A percentile compares a stretch with the other conserved stretches of the same genome.
Evolutionary conservation across 352 stramenopile species (phyloP).

Genomic region (Thraustotheca clavata): DNA sequence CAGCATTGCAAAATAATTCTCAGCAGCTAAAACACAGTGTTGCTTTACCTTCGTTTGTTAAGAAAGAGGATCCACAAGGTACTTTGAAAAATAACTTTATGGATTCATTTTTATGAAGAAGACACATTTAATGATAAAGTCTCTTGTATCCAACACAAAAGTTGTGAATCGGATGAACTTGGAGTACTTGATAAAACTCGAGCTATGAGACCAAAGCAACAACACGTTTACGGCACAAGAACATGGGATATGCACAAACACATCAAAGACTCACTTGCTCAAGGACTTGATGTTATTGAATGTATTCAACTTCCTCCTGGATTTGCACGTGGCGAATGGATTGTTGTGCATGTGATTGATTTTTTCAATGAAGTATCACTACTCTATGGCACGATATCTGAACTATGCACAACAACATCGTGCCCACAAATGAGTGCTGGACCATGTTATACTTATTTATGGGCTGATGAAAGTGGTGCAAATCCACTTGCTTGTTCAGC

Average conservation of each 20-base stretch:
- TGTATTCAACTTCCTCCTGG: conserved; percentile 58
- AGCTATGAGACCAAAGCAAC: conserved; percentile 44
- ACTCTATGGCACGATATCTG: conserved; percentile 83
- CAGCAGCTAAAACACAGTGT: conserved; percentile 3
- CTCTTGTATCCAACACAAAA: conserved; percentile 28
- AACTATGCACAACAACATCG: conserved; percentile 55
- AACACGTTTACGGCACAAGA: conserved; percentile 43
- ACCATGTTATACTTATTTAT: conserved; percentile 83
- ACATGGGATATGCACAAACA: conserved; percentile 62
- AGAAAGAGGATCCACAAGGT: conserved; percentile 31
- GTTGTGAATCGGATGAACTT: conserved; percentile 11
- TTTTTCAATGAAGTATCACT: conserved; percentile 92
- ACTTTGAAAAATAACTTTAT: neutral
- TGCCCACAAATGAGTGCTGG: conserved; percentile 70
- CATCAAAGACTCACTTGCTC: conserved; percentile 61
- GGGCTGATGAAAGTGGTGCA: conserved; percentile 56
- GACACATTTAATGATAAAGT: conserved; percentile 19
- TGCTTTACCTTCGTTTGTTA: neutral
- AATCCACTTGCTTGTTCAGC: conserved; percentile 50
- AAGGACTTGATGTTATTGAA: conserved; percentile 43
- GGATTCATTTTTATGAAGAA: conserved; percentile 19
- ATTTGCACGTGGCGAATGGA: conserved; percentile 53
- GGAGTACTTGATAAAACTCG: conserved; percentile 44
- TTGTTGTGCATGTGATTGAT: conserved; percentile 76
- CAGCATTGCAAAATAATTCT: neutral